Evolutionary conservation across 2,329 filamentous ascomycete genomes (phyloP), one percentile per base, ranked within the genome.

Genomic region (Boeremia exigua): DNA sequence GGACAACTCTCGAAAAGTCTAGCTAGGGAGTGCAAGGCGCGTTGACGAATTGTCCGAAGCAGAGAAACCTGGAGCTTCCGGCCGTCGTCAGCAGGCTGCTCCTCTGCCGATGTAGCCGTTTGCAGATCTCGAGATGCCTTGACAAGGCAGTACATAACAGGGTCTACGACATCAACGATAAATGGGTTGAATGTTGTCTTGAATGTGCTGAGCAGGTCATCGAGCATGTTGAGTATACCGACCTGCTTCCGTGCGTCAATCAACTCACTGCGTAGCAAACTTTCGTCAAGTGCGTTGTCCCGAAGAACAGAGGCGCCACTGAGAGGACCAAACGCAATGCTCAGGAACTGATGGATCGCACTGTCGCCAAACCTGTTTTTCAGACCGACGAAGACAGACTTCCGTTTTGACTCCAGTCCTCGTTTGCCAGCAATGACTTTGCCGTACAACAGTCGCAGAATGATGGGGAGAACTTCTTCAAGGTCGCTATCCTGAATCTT

Each of bases 181-280:
- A 90, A 94, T 0, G 86, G 84, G 2, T 81, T 76, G 49, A 96
- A 86, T 49, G 88, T 88, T 5, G 84, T 86, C 48, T 93, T 92
- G 32, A 98, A 84, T 48, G 95, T 92, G 54, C 89, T 89, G 56
- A 98, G 86, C 72, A 98, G 86, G 10, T 94, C 87, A 56, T 92
- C 88, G 45, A 95, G 82, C 91, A 98, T 95, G 71, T 96, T 96
- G 47, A 96, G 79, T 71, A 97, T 86, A 80, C 96, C 95, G 55
- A 95, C 84, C 74, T 97, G 94, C 74, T 93, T 95, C 67, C 93
- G 86, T 10, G 84, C 77, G 14, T 85, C 83, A 25, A 93, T 77
- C 11, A 89, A 59, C 39, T 90, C 84, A 27, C 59, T 58, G n/a
- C 61, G 50, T 7, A 75, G 37, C 6, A 73, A 9, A 1, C 81